phyloP scores from a whole-genome alignment of 2,329 filamentous ascomycete genomes.

The Trichoderma sp. region DNA sequence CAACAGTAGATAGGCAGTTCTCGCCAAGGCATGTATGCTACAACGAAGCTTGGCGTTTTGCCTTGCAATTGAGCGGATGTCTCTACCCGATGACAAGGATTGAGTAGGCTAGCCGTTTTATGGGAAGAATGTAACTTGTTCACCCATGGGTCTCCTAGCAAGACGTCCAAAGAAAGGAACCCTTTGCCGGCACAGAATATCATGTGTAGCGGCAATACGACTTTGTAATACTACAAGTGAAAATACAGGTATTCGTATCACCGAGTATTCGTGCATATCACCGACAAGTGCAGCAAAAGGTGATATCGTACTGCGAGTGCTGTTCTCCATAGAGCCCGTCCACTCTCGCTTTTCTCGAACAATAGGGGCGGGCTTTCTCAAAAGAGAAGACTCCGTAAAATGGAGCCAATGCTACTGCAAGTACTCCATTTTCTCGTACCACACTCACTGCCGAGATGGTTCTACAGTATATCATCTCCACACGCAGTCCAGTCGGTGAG shows the following conservation, averaged over 20 bases:
- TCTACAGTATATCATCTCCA: neutral
- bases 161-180: neutral
- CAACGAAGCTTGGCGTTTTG: neutral
- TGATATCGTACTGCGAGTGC: neutral
- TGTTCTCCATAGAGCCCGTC: neutral
- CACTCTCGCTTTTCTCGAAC: neutral
- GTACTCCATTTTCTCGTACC: neutral
- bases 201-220: neutral
- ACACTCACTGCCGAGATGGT: neutral
- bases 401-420: neutral
- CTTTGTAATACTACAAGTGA: neutral
- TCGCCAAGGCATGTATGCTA: neutral
- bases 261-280: neutral
- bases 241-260: neutral
- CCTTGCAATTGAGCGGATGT: neutral
- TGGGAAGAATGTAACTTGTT: neutral
- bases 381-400: neutral
- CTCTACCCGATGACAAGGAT: neutral
- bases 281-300: neutral
- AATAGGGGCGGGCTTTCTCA: conserved; percentile 4
- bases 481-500: conserved; percentile 8
- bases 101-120: neutral
- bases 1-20: neutral
- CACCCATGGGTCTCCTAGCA: neutral
- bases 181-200: neutral